A percentile compares a stretch with the other conserved stretches of the same genome.
These are phyloP conservation scores for Phytophthora parvispora DNA, from an alignment of 352 stramenopile genomes.

Conservation along the genomic window DNA sequence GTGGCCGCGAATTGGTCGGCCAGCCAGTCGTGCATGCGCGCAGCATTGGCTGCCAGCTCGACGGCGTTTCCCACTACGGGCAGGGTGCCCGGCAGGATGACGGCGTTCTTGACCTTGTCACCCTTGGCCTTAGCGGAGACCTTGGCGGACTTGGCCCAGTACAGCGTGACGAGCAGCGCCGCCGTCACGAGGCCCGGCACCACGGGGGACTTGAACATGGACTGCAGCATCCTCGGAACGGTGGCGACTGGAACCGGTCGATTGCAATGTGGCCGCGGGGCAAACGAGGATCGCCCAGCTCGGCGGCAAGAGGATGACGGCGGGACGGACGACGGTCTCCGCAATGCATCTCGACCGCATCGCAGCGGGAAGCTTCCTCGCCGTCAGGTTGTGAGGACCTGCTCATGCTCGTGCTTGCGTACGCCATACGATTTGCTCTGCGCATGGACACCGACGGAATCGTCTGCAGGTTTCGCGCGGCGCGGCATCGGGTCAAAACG, in stretches of 20 bases:
- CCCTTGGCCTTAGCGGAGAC: slow-evolving; percentile 15
- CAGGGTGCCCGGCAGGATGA: slow-evolving; percentile 39
- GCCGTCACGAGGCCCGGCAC: slow-evolving; percentile 32
- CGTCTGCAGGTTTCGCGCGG: neutral
- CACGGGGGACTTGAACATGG: slow-evolving; percentile 33
- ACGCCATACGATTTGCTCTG: slow-evolving; percentile 20
- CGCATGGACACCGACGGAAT: slow-evolving; percentile 29
- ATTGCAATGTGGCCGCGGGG: slow-evolving; percentile 14
- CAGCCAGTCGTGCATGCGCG: slow-evolving; percentile 55
- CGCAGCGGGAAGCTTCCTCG: slow-evolving; percentile 24
- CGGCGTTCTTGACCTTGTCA: slow-evolving; percentile 32
- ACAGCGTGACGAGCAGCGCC: slow-evolving; percentile 34
- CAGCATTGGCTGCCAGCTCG: slow-evolving; percentile 41
- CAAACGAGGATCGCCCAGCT: slow-evolving; percentile 1
- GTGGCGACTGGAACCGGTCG: slow-evolving; percentile 4
- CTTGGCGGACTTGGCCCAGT: slow-evolving; percentile 25
- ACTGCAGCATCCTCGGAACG: slow-evolving; percentile 24
- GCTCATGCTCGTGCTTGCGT: too few relatives aligned
- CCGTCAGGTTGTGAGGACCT: slow-evolving; percentile 23
- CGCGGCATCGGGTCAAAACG: neutral
- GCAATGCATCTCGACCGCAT: slow-evolving; percentile 14
- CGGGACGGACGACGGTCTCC: slow-evolving; percentile 1
- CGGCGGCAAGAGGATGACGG: slow-evolving; percentile 17
- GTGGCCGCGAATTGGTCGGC: slow-evolving; percentile 46
- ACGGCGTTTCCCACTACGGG: slow-evolving; percentile 56